A percentile compares a stretch with the other conserved stretches of the same genome.
Evolutionary conservation across 192 early-diverging fungal species (phyloP).

Genomic region (Thoreauomyces humboldtii): DNA sequence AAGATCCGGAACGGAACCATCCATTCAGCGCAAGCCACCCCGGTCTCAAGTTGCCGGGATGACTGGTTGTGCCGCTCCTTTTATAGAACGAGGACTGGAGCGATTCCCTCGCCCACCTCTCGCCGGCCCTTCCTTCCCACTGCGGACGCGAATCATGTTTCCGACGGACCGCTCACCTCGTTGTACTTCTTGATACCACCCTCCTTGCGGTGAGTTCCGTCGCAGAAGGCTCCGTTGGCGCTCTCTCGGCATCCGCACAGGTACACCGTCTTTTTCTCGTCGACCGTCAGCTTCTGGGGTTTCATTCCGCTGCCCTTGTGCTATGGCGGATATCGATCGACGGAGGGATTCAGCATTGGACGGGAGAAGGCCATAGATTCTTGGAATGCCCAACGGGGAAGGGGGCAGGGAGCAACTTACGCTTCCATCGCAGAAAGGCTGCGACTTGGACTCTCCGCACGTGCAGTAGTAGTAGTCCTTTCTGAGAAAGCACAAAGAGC

Average conservation of each 20-base stretch:
- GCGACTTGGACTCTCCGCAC: conserved; percentile 37
- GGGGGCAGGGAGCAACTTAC: not conserved
- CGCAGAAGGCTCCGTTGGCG: conserved; percentile 38
- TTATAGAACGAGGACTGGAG: not conserved
- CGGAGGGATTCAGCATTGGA: too few relatives aligned
- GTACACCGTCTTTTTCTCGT: conserved; percentile 39
- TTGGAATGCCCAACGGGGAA: too few relatives aligned
- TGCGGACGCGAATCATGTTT: too few relatives aligned
- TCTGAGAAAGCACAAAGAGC: not conserved
- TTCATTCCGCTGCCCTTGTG: conserved; percentile 38
- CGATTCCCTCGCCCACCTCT: not conserved
- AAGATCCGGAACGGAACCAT: not conserved
- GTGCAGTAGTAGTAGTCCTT: conserved; percentile 28
- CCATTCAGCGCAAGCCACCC: not conserved
- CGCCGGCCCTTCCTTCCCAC: not conserved
- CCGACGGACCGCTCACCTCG: conserved; percentile 11
- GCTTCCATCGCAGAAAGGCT: conserved; percentile 47
- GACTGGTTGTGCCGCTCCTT: not conserved
- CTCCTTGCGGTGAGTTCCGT: conserved; percentile 43
- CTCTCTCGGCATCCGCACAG: conserved; percentile 37
- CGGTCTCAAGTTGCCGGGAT: not conserved
- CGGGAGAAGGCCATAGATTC: too few relatives aligned
- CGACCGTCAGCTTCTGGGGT: conserved; percentile 36
- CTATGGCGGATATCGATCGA: conserved; percentile 6
- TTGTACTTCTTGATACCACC: conserved; percentile 43